A percentile compares a stretch with the other conserved stretches of the same genome.
Evolutionary conservation across 2,329 filamentous ascomycete genomes (phyloP).

Genomic region (Clathrospora elynae): DNA sequence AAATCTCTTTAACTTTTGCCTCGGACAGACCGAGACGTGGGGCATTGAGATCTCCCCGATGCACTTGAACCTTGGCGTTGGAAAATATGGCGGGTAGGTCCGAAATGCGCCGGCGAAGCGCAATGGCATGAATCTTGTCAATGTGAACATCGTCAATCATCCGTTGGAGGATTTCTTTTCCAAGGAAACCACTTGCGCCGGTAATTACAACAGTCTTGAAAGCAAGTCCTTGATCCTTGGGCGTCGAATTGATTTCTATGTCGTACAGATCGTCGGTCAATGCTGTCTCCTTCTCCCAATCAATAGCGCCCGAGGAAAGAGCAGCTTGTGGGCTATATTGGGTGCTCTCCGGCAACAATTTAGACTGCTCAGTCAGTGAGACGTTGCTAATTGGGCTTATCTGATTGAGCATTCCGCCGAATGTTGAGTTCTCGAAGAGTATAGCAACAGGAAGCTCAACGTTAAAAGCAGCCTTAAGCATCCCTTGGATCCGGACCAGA

Average conservation of each 20-base stretch:
- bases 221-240: too few species aligned
- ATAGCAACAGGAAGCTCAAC: conserved; percentile 42
- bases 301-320: conserved; percentile 19
- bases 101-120: too few species aligned
- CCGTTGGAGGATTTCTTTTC: background rate
- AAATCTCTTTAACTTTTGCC: background rate
- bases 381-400: too few species aligned
- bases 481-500: conserved; percentile 39
- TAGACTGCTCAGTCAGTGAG: too few species aligned
- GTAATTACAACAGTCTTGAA: background rate
- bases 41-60: background rate
- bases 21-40: background rate
- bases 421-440: conserved; percentile 48
- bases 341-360: background rate
- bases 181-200: background rate
- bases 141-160: too few species aligned
- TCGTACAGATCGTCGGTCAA: background rate
- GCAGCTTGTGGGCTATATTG: too few species aligned
- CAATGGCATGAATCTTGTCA: too few species aligned
- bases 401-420: conserved; percentile 48
- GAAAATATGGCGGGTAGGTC: too few species aligned
- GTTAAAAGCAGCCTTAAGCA: conserved; percentile 42
- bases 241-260: background rate
- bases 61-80: too few species aligned
- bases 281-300: conserved; percentile 50